phyloP scores from a whole-genome alignment of 208 protist species.

The Phytomonas sp. region DNA sequence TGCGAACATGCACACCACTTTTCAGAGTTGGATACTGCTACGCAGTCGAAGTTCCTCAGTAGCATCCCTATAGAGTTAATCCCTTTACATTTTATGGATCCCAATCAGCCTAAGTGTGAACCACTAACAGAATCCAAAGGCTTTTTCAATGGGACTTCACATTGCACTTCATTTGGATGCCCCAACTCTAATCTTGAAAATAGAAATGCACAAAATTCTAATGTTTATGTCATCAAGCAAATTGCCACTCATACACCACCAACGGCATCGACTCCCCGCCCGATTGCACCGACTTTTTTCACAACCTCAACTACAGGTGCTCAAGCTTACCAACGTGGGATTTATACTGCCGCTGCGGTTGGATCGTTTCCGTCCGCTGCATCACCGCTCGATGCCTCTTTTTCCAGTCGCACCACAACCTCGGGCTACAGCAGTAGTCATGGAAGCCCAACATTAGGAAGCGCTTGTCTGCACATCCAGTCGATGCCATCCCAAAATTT shows the following conservation, averaged over 20 bases:
- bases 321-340: neutral
- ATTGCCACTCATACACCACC: neutral
- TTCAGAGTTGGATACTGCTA: constrained; percentile 34
- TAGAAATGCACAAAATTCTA: neutral
- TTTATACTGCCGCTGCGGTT: neutral
- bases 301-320: neutral
- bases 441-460: neutral
- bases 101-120: neutral
- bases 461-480: neutral
- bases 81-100: constrained; percentile 47
- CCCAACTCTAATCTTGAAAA: neutral
- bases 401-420: neutral
- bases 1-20: constrained; percentile 75
- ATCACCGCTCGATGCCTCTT: neutral
- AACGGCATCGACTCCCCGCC: neutral
- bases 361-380: neutral
- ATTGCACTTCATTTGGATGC: neutral
- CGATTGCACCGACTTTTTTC: neutral
- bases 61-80: constrained; percentile 47
- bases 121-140: neutral
- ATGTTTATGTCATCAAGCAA: neutral
- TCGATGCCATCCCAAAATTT: neutral
- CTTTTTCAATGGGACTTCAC: neutral
- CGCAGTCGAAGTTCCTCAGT: constrained; percentile 48
- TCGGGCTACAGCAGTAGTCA: neutral